Evolutionary conservation across 1,139 yeast genomes (phyloP).

Genomic region (Debaryomycetaceae sp.): DNA sequence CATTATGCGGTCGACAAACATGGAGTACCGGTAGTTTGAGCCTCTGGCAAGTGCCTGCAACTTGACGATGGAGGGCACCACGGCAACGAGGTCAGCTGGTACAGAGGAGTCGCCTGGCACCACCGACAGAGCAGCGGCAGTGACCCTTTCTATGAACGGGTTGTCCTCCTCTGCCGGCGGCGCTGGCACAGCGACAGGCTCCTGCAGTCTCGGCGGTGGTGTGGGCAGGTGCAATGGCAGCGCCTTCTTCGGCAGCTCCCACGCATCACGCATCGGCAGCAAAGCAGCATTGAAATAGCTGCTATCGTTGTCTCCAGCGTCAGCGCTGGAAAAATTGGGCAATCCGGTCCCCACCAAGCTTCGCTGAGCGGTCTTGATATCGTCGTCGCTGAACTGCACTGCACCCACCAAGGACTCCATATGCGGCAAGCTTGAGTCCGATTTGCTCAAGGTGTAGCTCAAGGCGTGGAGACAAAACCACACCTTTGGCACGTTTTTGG

Average conservation of each 20-base stretch:
- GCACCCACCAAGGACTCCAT: constrained; percentile 63
- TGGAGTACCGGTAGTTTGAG: constrained; percentile 54
- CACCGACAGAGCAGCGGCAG: background rate
- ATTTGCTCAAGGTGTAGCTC: constrained; percentile 58
- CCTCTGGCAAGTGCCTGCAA: constrained; percentile 67
- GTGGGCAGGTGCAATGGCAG: background rate
- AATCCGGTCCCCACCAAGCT: constrained; percentile 58
- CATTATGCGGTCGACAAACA: constrained; percentile 60
- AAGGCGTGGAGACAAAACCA: constrained; percentile 91
- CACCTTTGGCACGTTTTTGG: constrained; percentile 89
- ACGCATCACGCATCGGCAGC: background rate
- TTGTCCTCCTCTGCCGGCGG: constrained; percentile 4
- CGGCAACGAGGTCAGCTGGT: too few relatives aligned
- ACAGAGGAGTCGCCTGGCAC: too few relatives aligned
- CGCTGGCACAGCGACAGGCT: background rate
- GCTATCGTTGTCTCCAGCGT: constrained; percentile 17
- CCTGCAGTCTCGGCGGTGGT: background rate
- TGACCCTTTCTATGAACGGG: constrained; percentile 5
- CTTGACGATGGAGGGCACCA: constrained; percentile 26
- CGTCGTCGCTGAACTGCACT: constrained; percentile 60
- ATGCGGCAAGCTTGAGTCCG: constrained; percentile 52
- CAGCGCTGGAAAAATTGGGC: constrained; percentile 58
- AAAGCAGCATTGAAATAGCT: constrained; percentile 22
- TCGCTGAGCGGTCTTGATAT: constrained; percentile 63
- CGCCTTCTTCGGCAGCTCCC: constrained; percentile 11